Evolutionary conservation across 768 basidiomycete species (phyloP).

Genomic region (Boletus tylopilopsis): DNA sequence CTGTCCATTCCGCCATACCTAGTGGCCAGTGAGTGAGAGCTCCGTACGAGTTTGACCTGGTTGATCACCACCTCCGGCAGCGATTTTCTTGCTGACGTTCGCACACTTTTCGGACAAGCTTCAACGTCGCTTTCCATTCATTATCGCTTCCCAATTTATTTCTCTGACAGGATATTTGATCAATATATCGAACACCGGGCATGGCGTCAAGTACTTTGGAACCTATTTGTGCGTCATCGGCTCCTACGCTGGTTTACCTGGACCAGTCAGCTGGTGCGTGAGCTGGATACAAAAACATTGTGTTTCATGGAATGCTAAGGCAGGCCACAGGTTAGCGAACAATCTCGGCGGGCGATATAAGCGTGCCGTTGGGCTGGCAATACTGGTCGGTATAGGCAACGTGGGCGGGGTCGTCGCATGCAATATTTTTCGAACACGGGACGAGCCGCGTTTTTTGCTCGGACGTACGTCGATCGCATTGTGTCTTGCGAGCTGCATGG

Average conservation of each 20-base stretch:
- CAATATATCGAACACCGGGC: neutral
- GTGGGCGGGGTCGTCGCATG: neutral
- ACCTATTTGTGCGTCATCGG: neutral
- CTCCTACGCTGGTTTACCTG: neutral
- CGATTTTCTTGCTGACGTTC: neutral
- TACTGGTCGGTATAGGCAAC: slow-evolving; percentile 1
- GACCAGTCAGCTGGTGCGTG: slow-evolving; percentile 2
- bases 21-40: neutral
- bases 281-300: too few species aligned
- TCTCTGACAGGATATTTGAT: neutral
- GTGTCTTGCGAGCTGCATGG: neutral
- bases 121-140: neutral
- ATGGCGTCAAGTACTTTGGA: slow-evolving; percentile 1
- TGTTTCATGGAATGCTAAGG: neutral
- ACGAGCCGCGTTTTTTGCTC: neutral
- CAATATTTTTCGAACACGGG: neutral
- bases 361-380: neutral
- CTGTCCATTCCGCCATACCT: neutral
- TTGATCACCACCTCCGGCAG: neutral
- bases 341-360: slow-evolving; percentile 1
- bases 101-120: slow-evolving; percentile 1
- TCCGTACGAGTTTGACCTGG: too few species aligned
- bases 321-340: neutral
- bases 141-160: neutral
- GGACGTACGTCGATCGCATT: neutral